Evolutionary conservation across 306 rosid genomes (phyloP).

Genomic region (Neltuma alba): DNA sequence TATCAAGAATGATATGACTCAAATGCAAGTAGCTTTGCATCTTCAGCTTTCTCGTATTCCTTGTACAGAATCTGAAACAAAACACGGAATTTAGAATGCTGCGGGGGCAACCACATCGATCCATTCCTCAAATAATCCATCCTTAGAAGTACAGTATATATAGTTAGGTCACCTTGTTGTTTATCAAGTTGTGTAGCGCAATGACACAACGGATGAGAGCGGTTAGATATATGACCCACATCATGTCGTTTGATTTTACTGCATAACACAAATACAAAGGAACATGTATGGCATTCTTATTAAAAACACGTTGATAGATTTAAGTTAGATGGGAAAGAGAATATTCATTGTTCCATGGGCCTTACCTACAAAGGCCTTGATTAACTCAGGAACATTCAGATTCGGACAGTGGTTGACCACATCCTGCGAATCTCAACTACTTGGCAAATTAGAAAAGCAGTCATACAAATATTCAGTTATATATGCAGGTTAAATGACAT

Average conservation of each 20-base stretch:
- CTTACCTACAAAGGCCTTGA: slow-evolving; percentile 62
- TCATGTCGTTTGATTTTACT: slow-evolving; percentile 74
- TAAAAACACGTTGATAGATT: not conserved
- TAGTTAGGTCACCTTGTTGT: slow-evolving; percentile 51
- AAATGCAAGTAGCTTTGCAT: slow-evolving; percentile 45
- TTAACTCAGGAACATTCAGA: slow-evolving; percentile 57
- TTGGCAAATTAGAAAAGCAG: not conserved
- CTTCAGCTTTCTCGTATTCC: slow-evolving; percentile 68
- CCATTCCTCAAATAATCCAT: not conserved
- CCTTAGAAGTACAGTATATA: not conserved
- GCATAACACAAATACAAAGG: slow-evolving; percentile 23
- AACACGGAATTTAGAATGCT: not conserved
- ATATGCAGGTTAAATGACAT: not conserved
- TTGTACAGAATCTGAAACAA: slow-evolving; percentile 57
- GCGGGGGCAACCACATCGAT: too few species aligned
- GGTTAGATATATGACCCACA: slow-evolving; percentile 65
- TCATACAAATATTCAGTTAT: not conserved
- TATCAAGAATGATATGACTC: slow-evolving; percentile 31
- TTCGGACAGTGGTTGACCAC: slow-evolving; percentile 65
- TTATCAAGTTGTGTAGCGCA: slow-evolving; percentile 75
- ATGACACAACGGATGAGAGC: slow-evolving; percentile 67
- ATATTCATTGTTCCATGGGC: not conserved
- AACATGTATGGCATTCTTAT: not conserved
- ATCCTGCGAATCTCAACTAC: slow-evolving; percentile 45
- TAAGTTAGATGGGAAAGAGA: not conserved